These are phyloP conservation scores for Yamadazyma membranifaciens DNA, from an alignment of 1,139 yeast species.

Conservation along the genomic window DNA sequence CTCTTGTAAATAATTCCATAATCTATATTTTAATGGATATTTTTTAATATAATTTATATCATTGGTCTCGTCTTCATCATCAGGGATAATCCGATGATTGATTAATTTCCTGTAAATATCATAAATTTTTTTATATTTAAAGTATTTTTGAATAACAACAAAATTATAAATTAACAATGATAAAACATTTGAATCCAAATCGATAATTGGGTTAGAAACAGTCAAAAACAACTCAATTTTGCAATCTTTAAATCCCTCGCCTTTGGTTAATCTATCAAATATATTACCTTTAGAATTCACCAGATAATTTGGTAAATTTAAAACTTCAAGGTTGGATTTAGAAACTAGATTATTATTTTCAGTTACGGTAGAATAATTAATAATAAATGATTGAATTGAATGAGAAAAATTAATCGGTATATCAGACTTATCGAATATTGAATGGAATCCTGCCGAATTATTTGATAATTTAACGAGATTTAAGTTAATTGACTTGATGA, in stretches of 20 bases:
- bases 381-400: conserved; percentile 42
- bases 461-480: conserved; percentile 31
- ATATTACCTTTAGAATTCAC: conserved; percentile 56
- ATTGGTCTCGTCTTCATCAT: conserved; percentile 8
- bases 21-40: conserved; percentile 12
- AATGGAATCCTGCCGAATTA: conserved; percentile 59
- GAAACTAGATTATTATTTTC: conserved; percentile 17
- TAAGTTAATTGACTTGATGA: conserved; percentile 31
- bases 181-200: conserved; percentile 46
- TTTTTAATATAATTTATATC: neutral
- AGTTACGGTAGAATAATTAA: conserved; percentile 25
- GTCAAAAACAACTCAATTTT: conserved; percentile 41
- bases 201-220: conserved; percentile 48
- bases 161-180: conserved; percentile 39
- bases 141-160: conserved; percentile 31
- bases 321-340: conserved; percentile 31
- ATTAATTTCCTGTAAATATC: conserved; percentile 12
- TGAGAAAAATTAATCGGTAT: conserved; percentile 51
- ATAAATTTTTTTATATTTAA: conserved; percentile 24
- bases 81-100: conserved; percentile 6
- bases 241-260: conserved; percentile 37
- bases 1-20: conserved; percentile 34
- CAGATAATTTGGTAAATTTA: conserved; percentile 53
- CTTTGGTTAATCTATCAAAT: conserved; percentile 34
- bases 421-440: conserved; percentile 48